Conservation (phyloP, 2,329 filamentous ascomycete species). For the Penicillium fuscoglaucum region DNA sequence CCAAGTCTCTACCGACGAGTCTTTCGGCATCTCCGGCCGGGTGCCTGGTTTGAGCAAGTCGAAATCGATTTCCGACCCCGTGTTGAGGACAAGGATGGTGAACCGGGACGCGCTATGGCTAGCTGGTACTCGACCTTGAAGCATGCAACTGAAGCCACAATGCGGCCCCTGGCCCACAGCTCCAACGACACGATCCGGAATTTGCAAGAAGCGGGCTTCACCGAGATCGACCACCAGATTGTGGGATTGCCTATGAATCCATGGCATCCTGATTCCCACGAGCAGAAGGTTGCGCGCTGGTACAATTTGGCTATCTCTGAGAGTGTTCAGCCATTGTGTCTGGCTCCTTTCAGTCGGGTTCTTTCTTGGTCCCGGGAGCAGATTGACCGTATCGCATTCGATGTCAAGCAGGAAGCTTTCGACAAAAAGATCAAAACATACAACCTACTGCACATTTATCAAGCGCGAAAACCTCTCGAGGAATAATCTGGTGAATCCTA, state of each 20-base stretch:
- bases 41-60: conserved; percentile 79
- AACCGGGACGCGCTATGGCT: conserved; percentile 54
- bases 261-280: conserved; percentile 65
- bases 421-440: conserved; percentile 69
- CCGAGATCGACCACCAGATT: conserved; percentile 70
- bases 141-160: conserved; percentile 65
- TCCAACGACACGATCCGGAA: conserved; percentile 55
- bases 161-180: conserved; percentile 67
- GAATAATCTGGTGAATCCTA: conserved; percentile 7
- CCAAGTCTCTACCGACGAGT: conserved; percentile 69
- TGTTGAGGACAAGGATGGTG: conserved; percentile 53
- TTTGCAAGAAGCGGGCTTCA: conserved; percentile 73
- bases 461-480: conserved; percentile 40
- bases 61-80: conserved; percentile 82
- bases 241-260: conserved; percentile 72
- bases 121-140: conserved; percentile 71
- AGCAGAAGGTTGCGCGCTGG: conserved; percentile 73
- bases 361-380: conserved; percentile 62
- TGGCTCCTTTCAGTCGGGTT: conserved; percentile 70
- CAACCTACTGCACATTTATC: conserved; percentile 55
- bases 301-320: conserved; percentile 77
- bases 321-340: conserved; percentile 69
- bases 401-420: conserved; percentile 68
- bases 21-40: conserved; percentile 72
- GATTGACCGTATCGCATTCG: conserved; percentile 62